Conservation (phyloP, 495 filamentous ascomycete genomes). For the Tuber calosporum region DNA sequence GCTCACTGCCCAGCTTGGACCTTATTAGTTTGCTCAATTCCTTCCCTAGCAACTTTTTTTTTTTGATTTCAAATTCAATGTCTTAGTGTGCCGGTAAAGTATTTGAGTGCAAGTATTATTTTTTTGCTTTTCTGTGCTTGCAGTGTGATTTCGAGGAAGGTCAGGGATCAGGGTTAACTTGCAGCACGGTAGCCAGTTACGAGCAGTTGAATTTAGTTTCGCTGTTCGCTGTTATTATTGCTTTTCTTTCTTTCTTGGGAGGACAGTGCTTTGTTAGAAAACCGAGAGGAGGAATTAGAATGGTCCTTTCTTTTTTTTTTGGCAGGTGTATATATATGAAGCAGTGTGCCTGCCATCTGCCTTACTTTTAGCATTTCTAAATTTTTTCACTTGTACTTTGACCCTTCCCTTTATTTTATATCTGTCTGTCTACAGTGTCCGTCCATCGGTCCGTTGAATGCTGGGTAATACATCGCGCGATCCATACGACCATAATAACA, state of each 20-base stretch:
- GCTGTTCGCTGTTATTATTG: neutral
- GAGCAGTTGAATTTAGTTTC: neutral
- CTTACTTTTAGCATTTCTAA: neutral
- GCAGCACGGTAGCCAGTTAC: neutral
- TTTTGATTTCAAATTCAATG: neutral
- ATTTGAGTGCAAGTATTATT: too few species aligned
- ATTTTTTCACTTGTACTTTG: too few species aligned
- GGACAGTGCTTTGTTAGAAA: neutral
- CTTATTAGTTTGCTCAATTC: neutral
- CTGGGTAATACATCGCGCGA: neutral
- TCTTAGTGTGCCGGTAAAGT: too few species aligned
- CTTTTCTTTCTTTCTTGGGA: too few species aligned
- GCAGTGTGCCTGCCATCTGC: neutral
- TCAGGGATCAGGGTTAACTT: too few species aligned
- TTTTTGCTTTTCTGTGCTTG: neutral
- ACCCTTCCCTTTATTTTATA: neutral
- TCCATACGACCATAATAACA: neutral
- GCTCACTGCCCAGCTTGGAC: neutral
- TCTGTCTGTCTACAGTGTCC: too few species aligned
- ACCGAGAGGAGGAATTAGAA: neutral
- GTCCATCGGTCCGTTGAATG: neutral
- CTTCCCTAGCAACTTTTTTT: neutral
- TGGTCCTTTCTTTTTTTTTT: neutral
- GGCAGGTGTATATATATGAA: neutral
- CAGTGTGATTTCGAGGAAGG: neutral